Conservation (phyloP, 2,329 filamentous ascomycete genomes). For the Fusarium burgessii region DNA sequence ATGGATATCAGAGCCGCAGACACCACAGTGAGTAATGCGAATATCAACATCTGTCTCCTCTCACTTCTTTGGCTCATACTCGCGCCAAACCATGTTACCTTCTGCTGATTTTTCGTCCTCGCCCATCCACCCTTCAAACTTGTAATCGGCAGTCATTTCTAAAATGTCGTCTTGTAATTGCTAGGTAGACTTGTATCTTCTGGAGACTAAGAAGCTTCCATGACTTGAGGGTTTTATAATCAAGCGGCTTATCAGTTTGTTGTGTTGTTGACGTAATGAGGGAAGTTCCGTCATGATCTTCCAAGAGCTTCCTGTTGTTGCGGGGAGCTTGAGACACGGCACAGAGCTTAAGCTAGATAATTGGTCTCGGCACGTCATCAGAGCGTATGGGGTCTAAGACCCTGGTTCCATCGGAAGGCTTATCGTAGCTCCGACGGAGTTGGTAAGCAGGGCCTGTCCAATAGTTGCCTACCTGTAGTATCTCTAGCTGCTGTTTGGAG, state of each 20-base stretch:
- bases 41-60: conserved; percentile 75
- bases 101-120: conserved; percentile 45
- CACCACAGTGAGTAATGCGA: conserved; percentile 72
- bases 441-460: not conserved
- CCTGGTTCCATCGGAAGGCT: not conserved
- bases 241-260: not conserved
- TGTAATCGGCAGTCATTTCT: not conserved
- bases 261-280: not conserved
- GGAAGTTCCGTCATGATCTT: not conserved
- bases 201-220: not conserved
- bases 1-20: conserved; percentile 74
- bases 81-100: conserved; percentile 64
- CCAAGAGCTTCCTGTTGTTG: not conserved
- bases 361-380: not conserved
- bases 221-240: not conserved
- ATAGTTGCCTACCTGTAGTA: accelerated
- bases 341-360: not conserved
- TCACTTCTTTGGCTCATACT: conserved; percentile 74
- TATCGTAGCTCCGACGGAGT: not conserved
- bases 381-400: too few species aligned
- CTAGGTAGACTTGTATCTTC: not conserved
- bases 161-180: not conserved
- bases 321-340: accelerated
- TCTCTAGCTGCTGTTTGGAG: accelerated
- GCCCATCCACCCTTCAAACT: not conserved